Evolutionary conservation across 2,329 filamentous ascomycete species (phyloP).

Genomic region (Elsinoe necatrix): DNA sequence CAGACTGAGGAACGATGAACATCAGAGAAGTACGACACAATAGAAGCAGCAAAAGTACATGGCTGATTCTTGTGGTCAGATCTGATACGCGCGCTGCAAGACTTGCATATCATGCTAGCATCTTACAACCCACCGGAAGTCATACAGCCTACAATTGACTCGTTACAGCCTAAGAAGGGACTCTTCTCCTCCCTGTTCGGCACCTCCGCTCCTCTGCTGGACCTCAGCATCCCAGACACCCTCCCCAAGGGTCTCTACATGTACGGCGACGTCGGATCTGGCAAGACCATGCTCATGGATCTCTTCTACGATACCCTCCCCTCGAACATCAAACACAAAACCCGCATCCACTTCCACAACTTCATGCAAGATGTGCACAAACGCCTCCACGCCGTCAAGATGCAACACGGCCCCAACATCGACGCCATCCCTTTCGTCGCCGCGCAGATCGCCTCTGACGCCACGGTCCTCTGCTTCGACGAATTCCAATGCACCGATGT

Average conservation of each 20-base stretch:
- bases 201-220: slow-evolving; percentile 18
- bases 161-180: slow-evolving; percentile 48
- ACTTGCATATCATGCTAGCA: slow-evolving; percentile 74
- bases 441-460: slow-evolving; percentile 80
- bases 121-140: slow-evolving; percentile 67
- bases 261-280: slow-evolving; percentile 91
- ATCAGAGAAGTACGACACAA: slow-evolving; percentile 64
- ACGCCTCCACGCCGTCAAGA: slow-evolving; percentile 80
- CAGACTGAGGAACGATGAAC: slow-evolving; percentile 72
- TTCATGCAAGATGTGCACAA: slow-evolving; percentile 99
- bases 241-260: slow-evolving; percentile 87
- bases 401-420: slow-evolving; percentile 77
- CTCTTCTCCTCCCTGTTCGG: slow-evolving; percentile 57
- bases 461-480: slow-evolving; percentile 89
- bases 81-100: slow-evolving; percentile 81
- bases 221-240: slow-evolving; percentile 26
- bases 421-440: slow-evolving; percentile 88
- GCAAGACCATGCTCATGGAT: slow-evolving; percentile 99
- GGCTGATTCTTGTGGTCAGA: slow-evolving; percentile 41
- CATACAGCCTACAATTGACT: slow-evolving; percentile 67
- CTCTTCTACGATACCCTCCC: slow-evolving; percentile 93
- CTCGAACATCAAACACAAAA: slow-evolving; percentile 68
- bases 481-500: slow-evolving; percentile 99
- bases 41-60: neutral
- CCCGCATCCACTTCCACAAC: slow-evolving; percentile 95